A percentile compares a stretch with the other conserved stretches of the same genome.
These are phyloP conservation scores for Symbiodinium natans DNA, from an alignment of 73 alveolate species.

Conservation along the genomic window DNA sequence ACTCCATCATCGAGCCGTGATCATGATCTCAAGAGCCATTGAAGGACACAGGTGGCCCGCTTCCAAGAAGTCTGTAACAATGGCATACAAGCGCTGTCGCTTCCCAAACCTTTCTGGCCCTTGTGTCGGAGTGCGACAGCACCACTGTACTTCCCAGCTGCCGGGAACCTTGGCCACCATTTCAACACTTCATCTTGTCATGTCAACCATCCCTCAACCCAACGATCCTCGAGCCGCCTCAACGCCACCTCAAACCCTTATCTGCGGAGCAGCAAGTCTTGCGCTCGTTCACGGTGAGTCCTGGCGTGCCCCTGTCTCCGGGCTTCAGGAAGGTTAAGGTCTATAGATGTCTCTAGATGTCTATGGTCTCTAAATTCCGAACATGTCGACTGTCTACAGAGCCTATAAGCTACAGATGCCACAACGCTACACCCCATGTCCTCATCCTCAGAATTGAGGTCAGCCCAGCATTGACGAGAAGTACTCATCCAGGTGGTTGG, in stretches of 20 bases:
- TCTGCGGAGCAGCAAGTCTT: not conserved
- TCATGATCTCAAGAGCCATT: not conserved
- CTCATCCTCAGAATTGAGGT: constrained; percentile 8
- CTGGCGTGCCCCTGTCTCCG: too few species aligned
- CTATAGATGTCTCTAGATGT: too few species aligned
- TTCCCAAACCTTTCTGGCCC: too few species aligned
- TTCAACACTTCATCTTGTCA: too few species aligned
- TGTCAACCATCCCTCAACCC: too few species aligned
- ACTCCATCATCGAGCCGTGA: too few species aligned
- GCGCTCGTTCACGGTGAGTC: constrained; percentile 11
- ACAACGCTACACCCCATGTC: not conserved
- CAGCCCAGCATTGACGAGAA: constrained; percentile 9
- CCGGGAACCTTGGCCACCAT: not conserved
- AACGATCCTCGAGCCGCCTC: too few species aligned
- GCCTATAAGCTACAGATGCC: not conserved
- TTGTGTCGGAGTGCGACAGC: not conserved
- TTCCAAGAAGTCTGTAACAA: constrained; percentile 5
- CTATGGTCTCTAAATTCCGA: too few species aligned
- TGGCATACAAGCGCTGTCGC: not conserved
- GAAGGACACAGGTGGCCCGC: constrained; percentile 27
- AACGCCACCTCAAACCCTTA: too few species aligned
- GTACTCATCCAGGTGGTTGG: not conserved
- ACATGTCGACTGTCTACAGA: not conserved
- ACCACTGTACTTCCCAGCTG: not conserved
- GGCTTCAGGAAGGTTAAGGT: too few species aligned